These are phyloP conservation scores for Sporothrix sp. DNA, from an alignment of 2,329 filamentous ascomycete genomes.

Conservation along the genomic window DNA sequence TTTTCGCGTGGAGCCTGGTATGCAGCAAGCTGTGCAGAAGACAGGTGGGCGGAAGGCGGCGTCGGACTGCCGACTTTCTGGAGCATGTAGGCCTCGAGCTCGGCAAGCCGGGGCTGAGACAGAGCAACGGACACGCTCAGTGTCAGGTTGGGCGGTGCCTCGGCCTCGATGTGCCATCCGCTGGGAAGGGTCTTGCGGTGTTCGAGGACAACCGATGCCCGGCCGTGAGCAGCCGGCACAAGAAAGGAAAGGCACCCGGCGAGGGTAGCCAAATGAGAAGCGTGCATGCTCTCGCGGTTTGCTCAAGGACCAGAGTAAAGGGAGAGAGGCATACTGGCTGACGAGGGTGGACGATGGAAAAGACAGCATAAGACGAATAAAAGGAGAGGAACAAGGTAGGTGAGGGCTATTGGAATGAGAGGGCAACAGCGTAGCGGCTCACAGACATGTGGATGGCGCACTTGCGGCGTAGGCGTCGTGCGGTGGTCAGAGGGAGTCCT, in stretches of 20 bases:
- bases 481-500: too few species aligned
- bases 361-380: neutral
- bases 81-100: slow-evolving; percentile 6
- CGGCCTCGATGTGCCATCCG: slow-evolving; percentile 8
- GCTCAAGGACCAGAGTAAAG: neutral
- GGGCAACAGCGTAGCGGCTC: too few species aligned
- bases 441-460: too few species aligned
- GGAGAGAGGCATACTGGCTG: neutral
- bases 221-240: neutral
- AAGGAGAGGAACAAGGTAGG: neutral
- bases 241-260: neutral
- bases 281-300: neutral
- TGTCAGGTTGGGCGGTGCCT: neutral
- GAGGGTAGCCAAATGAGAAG: neutral
- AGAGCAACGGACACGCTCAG: slow-evolving; percentile 12
- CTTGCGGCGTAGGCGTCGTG: too few species aligned
- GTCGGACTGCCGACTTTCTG: neutral
- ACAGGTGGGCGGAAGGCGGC: slow-evolving; percentile 20
- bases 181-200: neutral
- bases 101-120: slow-evolving; percentile 7
- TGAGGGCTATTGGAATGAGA: neutral
- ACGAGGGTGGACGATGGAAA: neutral
- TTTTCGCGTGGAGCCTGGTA: slow-evolving; percentile 28
- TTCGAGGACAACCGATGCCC: neutral
- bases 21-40: slow-evolving; percentile 27